phyloP scores from a whole-genome alignment of 2,329 filamentous ascomycete species.

The Talaromyces verruculosus region DNA sequence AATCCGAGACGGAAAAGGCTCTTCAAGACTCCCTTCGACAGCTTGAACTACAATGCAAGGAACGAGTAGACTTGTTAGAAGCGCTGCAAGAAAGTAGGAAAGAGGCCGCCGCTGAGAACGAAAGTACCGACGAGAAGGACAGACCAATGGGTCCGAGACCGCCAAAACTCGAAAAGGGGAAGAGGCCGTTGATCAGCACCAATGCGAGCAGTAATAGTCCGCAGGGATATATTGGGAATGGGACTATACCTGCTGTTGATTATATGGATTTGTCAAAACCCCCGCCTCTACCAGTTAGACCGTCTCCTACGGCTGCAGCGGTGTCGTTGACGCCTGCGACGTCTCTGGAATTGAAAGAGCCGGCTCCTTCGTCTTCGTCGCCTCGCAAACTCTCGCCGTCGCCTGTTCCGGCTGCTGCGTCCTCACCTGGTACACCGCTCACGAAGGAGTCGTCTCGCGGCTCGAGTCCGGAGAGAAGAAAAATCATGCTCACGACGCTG shows the following conservation, averaged over 20 bases:
- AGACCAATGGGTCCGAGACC: neutral
- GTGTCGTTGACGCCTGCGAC: constrained; percentile 5
- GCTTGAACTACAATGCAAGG: constrained; percentile 88
- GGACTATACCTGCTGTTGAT: constrained; percentile 75
- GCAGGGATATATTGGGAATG: constrained; percentile 70
- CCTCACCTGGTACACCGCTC: constrained; percentile 27
- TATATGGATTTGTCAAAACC: constrained; percentile 81
- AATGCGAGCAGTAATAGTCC: constrained; percentile 27
- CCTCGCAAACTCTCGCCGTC: constrained; percentile 26
- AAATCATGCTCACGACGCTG: constrained; percentile 58
- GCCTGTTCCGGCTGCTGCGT: constrained; percentile 34
- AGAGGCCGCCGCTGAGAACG: constrained; percentile 47
- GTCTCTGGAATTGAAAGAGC: constrained; percentile 20
- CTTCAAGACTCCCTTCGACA: constrained; percentile 77
- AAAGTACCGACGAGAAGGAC: constrained; percentile 23
- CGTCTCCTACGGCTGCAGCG: constrained; percentile 16
- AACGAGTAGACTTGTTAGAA: constrained; percentile 84
- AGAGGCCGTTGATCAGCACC: constrained; percentile 29
- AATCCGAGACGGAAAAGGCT: constrained; percentile 79
- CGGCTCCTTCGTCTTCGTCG: constrained; percentile 27
- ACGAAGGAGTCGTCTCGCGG: constrained; percentile 54
- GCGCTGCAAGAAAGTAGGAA: constrained; percentile 68
- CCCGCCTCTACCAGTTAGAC: constrained; percentile 55
- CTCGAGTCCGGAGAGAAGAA: constrained; percentile 62
- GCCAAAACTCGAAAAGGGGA: constrained; percentile 31